These are phyloP conservation scores for Margaritispora aquatica DNA, from an alignment of 495 filamentous ascomycete species.

Conservation along the genomic window DNA sequence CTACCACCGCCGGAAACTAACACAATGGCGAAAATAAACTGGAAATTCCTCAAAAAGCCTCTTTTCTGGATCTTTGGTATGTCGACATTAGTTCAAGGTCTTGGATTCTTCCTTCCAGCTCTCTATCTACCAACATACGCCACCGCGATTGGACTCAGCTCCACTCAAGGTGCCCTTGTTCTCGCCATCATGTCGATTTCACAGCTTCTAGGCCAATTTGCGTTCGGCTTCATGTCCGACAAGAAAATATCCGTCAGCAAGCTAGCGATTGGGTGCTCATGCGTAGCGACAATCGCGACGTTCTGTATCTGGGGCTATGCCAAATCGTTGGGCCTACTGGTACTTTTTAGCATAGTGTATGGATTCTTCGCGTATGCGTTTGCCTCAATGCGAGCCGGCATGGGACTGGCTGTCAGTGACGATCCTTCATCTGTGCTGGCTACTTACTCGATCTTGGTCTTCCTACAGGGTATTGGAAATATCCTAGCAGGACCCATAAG, in stretches of 20 bases:
- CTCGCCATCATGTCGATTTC: constrained; percentile 28
- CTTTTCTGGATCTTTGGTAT: constrained; percentile 28
- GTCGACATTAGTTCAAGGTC: constrained; percentile 26
- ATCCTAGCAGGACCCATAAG: constrained; percentile 30
- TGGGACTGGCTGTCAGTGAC: constrained; percentile 27
- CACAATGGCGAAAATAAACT: constrained; percentile 17
- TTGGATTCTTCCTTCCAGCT: constrained; percentile 33
- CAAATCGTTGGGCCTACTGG: constrained; percentile 22
- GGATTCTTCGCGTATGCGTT: constrained; percentile 36
- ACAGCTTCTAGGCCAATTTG: constrained; percentile 30
- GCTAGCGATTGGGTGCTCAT: constrained; percentile 26
- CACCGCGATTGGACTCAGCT: constrained; percentile 22
- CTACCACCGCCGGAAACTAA: constrained; percentile 19
- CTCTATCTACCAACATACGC: constrained; percentile 32
- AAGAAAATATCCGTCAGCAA: constrained; percentile 17
- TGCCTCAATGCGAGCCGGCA: constrained; percentile 25
- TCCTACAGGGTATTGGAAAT: constrained; percentile 34
- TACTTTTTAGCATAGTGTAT: constrained; percentile 29
- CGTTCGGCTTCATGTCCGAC: constrained; percentile 32
- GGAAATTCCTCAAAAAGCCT: constrained; percentile 24
- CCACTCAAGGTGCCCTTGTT: constrained; percentile 27
- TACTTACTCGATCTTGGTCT: constrained; percentile 34
- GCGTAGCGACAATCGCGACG: constrained; percentile 24
- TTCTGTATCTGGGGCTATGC: constrained; percentile 31
- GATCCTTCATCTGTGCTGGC: constrained; percentile 41